Percentiles rank a stretch among this genome's conserved stretches.
phyloP scores from a whole-genome alignment of 495 filamentous ascomycete genomes.

The Tuber magnatum region DNA sequence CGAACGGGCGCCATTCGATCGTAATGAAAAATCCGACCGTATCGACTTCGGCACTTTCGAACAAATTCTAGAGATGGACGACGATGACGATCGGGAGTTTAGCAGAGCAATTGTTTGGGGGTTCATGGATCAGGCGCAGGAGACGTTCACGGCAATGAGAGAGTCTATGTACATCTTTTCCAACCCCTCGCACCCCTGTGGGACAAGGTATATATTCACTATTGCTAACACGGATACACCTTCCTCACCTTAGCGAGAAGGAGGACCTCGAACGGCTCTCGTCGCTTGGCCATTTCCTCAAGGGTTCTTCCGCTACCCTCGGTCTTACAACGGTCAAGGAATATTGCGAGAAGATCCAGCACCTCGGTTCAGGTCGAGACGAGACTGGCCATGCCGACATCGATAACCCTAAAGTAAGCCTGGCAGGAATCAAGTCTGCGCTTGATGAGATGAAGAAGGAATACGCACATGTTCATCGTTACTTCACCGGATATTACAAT shows the following conservation, averaged over 20 bases:
- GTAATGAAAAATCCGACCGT: slow-evolving; percentile 48
- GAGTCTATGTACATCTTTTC: slow-evolving; percentile 59
- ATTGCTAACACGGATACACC: slow-evolving; percentile 31
- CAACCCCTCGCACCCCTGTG: slow-evolving; percentile 5
- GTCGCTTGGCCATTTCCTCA: slow-evolving; percentile 84
- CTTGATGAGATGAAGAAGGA: slow-evolving; percentile 66
- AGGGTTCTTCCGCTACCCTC: slow-evolving; percentile 95
- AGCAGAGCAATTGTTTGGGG: slow-evolving; percentile 78
- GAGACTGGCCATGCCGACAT: slow-evolving; percentile 62
- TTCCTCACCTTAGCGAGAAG: slow-evolving; percentile 48
- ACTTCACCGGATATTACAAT: slow-evolving; percentile 28
- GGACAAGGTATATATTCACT: slow-evolving; percentile 9
- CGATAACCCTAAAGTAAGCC: slow-evolving; percentile 55
- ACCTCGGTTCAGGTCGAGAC: slow-evolving; percentile 73
- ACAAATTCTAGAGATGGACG: slow-evolving; percentile 94
- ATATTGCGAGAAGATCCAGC: slow-evolving; percentile 90
- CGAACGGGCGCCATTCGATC: neutral
- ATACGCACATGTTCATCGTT: slow-evolving; percentile 60
- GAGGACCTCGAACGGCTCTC: slow-evolving; percentile 67
- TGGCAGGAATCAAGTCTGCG: slow-evolving; percentile 62
- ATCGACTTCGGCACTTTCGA: slow-evolving; percentile 77
- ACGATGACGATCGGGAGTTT: slow-evolving; percentile 66
- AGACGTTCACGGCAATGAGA: slow-evolving; percentile 83
- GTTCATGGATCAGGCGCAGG: slow-evolving; percentile 86
- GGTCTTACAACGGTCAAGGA: slow-evolving; percentile 89